These are phyloP conservation scores for Paecilomyces fulvus DNA, from an alignment of 2,329 filamentous ascomycete genomes.

Conservation along the genomic window DNA sequence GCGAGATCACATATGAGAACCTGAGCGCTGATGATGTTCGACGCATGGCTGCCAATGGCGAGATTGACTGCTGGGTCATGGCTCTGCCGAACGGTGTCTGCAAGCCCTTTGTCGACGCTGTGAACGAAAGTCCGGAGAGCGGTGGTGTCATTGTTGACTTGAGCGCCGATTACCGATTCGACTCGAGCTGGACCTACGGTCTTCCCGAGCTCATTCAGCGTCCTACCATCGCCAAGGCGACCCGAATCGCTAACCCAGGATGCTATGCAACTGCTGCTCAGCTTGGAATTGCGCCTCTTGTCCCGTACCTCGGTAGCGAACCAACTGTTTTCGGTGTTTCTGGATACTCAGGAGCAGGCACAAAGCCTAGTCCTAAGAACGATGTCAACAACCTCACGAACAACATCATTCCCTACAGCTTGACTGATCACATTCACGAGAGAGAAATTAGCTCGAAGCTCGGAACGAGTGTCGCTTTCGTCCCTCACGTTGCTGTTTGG, in stretches of 20 bases:
- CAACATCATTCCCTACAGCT: constrained; percentile 83
- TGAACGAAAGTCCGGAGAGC: constrained; percentile 60
- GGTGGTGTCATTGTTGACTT: constrained; percentile 81
- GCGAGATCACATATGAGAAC: constrained; percentile 86
- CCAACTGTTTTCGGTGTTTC: constrained; percentile 85
- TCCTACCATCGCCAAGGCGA: constrained; percentile 66
- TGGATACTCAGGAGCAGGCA: constrained; percentile 90
- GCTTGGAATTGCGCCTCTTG: constrained; percentile 74
- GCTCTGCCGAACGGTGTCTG: constrained; percentile 92
- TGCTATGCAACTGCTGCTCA: constrained; percentile 94
- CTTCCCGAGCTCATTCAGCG: constrained; percentile 78
- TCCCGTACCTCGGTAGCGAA: constrained; percentile 67
- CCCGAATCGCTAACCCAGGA: constrained; percentile 82
- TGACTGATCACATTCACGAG: constrained; percentile 94
- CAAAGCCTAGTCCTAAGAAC: constrained; percentile 91
- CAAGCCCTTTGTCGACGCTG: constrained; percentile 85
- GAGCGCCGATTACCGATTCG: constrained; percentile 94
- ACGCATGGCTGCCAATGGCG: constrained; percentile 71
- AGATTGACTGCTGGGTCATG: constrained; percentile 96
- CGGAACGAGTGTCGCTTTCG: constrained; percentile 67
- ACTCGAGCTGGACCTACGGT: constrained; percentile 77
- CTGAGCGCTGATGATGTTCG: constrained; percentile 77
- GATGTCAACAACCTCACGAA: constrained; percentile 72
- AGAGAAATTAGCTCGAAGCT: constrained; percentile 77
- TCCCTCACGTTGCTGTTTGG: constrained; percentile 92